Evolutionary conservation across 148 eudicot genomes (phyloP).

Genomic region (Gaultheria prostrata): DNA sequence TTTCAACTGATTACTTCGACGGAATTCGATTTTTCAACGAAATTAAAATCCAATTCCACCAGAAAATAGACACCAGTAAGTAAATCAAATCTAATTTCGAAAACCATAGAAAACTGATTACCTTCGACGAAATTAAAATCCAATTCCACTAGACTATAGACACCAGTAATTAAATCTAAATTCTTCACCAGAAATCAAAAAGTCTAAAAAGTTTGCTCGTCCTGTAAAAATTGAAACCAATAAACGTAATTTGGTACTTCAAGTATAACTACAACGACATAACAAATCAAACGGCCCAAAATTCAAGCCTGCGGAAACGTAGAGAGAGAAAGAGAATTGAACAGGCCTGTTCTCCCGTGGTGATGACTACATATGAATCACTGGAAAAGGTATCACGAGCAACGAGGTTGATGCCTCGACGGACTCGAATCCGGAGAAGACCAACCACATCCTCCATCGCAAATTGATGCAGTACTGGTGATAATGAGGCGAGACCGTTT

Average conservation of each 20-base stretch:
- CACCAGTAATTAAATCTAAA: not conserved
- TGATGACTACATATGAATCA: not conserved
- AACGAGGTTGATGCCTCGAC: not conserved
- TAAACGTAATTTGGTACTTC: not conserved
- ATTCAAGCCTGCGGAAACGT: not conserved
- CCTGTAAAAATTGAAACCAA: not conserved
- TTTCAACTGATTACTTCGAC: no score
- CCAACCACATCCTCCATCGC: not conserved
- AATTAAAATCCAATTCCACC: not conserved
- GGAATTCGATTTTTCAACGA: no score
- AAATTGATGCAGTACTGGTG: not conserved
- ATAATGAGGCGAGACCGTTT: not conserved
- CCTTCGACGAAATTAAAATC: not conserved
- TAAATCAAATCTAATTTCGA: no score
- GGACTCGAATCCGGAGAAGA: not conserved
- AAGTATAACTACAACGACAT: not conserved
- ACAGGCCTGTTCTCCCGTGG: not conserved
- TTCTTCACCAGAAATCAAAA: not conserved
- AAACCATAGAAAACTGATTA: no score
- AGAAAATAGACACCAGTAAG: no score
- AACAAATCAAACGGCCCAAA: not conserved
- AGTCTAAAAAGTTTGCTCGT: not conserved
- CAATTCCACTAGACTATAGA: not conserved
- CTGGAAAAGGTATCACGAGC: not conserved
- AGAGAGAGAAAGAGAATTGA: not conserved